Evolutionary conservation across 2,329 filamentous ascomycete genomes (phyloP), one percentile per base, ranked within the genome.

Genomic region (Microascus cirrosus): DNA sequence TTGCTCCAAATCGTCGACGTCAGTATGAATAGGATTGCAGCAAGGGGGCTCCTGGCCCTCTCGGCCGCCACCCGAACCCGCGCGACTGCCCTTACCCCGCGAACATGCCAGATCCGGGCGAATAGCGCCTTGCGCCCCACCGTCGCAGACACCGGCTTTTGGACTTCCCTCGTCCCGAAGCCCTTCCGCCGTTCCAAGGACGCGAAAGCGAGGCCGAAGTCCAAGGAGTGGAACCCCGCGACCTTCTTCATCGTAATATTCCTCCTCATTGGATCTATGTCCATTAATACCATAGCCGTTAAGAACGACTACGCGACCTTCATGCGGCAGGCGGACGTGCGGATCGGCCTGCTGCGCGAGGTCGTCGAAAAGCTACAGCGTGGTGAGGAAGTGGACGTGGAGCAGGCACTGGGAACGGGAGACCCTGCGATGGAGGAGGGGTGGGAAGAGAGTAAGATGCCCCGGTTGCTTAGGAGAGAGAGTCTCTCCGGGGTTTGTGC

Each of bases 231-330:
- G 85, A 93, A 93, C 64, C 88, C 89, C 2, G 87, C 87, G 22
- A 91, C 86, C 0, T 93, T 90, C 66, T 94, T 86, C 70, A 89
- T 93, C 63, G 76, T 85, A 65, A 89, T 93, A 62, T 91, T 91
- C 66, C 76, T 91, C 48, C 79, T 97, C 62, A 93, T 97, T 62
- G 95, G 95, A 3, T 96, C 90, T 61, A 95, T 96, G 78, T 89
- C 93, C 15, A 96, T 99, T 65, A 89, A 96, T 66, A 89, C 94
- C 79, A 86, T 99, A 66, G 79, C 85, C 39, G 70, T 97, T 65
- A 87, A 86, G 65, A 89, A 88, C 64, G 86, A 92, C 55, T 87
- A 85, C 66, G 77, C 80, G 35, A 83, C 85, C 11, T 92, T 88
- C 65, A 83, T 79, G 66, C 83, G 92, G 55, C 84, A 85, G 63